Conservation (phyloP, 768 basidiomycete genomes). For the Sarcodon sp. region DNA sequence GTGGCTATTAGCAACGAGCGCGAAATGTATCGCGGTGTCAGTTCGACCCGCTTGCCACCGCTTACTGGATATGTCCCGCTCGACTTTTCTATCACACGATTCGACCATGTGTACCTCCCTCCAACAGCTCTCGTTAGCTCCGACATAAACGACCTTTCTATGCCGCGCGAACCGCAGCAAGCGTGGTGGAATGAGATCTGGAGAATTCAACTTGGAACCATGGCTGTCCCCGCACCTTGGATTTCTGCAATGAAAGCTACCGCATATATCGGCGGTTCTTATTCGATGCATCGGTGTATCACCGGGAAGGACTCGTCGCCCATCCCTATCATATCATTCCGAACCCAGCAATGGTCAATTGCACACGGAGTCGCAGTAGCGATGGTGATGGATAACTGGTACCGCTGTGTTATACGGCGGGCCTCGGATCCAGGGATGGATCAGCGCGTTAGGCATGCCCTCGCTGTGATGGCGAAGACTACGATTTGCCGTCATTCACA, state of each 20-base stretch:
- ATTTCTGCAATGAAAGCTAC: conserved; percentile 38
- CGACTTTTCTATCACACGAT: conserved; percentile 21
- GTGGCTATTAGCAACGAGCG: conserved; percentile 15
- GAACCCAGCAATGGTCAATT: conserved; percentile 54
- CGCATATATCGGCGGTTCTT: conserved; percentile 44
- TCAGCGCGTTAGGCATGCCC: conserved; percentile 36
- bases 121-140: conserved; percentile 8
- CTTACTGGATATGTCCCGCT: conserved; percentile 3
- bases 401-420: conserved; percentile 27
- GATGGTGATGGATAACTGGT: conserved; percentile 32
- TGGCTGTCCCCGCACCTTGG: conserved; percentile 9
- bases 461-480: conserved; percentile 44
- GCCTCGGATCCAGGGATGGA: conserved; percentile 27
- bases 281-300: conserved; percentile 41
- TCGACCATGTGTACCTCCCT: conserved; percentile 17
- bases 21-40: not conserved
- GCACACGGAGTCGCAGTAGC: conserved; percentile 36
- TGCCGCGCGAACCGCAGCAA: conserved; percentile 2
- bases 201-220: conserved; percentile 12
- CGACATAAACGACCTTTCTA: conserved; percentile 8
- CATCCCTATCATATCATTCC: conserved; percentile 45
- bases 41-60: not conserved
- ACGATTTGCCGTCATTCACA: conserved; percentile 42
- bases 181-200: conserved; percentile 10
- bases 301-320: conserved; percentile 27